Conservation (phyloP, 495 filamentous ascomycete species). For the Hypoxylon subgilvum region DNA sequence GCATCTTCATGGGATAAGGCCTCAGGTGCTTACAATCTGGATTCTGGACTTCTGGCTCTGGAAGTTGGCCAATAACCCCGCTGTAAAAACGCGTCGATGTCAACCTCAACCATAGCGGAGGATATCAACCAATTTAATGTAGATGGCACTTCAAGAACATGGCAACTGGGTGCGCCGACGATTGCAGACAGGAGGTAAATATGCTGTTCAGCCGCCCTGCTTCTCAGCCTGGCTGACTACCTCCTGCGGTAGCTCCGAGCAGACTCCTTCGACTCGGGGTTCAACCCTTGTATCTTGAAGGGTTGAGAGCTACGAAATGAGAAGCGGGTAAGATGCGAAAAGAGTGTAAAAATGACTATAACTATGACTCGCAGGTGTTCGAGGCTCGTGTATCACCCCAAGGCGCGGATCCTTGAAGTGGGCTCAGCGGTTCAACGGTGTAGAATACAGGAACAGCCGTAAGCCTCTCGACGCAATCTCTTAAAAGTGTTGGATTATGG, state of each 20-base stretch:
- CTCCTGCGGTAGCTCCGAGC: slow-evolving; percentile 3
- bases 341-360: neutral
- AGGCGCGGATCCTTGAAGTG: neutral
- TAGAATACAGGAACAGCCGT: neutral
- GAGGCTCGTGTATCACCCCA: slow-evolving; percentile 7
- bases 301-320: neutral
- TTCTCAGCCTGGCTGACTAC: slow-evolving; percentile 20
- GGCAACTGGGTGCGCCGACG: slow-evolving; percentile 11
- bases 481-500: neutral
- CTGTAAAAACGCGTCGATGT: slow-evolving; percentile 46
- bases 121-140: slow-evolving; percentile 20
- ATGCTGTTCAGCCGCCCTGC: slow-evolving; percentile 14
- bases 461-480: neutral
- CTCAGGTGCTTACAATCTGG: slow-evolving; percentile 42
- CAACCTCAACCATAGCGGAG: slow-evolving; percentile 47
- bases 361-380: too few species aligned
- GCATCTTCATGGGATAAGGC: too few species aligned
- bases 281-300: slow-evolving; percentile 5
- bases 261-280: slow-evolving; percentile 15
- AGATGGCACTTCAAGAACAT: slow-evolving; percentile 23
- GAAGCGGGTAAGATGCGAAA: neutral
- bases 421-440: neutral
- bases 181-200: slow-evolving; percentile 4
- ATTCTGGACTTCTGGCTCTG: slow-evolving; percentile 48
- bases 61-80: slow-evolving; percentile 53